Conservation (phyloP, 805 yeast species). For the Sungouiozyma ichnusensis region DNA sequence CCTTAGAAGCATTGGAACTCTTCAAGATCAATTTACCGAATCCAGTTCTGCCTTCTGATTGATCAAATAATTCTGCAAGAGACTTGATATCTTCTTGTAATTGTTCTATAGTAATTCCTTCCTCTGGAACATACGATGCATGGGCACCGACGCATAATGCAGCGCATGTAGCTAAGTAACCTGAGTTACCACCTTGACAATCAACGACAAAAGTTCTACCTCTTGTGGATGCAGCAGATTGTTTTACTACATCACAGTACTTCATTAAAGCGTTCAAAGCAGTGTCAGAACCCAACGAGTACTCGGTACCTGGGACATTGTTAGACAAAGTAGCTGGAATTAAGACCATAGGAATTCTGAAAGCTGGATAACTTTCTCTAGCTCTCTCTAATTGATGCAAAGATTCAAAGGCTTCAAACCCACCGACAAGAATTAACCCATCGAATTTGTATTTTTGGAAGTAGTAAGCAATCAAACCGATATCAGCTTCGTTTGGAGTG, state of each 20-base stretch:
- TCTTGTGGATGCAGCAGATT: conserved; percentile 69
- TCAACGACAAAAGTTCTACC: conserved; percentile 73
- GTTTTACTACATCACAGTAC: conserved; percentile 71
- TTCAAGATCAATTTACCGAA: conserved; percentile 62
- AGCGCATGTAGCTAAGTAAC: conserved; percentile 61
- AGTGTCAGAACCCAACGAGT: conserved; percentile 66
- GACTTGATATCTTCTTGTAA: conserved; percentile 56
- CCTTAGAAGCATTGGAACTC: conserved; percentile 60
- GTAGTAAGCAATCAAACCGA: conserved; percentile 62
- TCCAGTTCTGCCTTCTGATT: conserved; percentile 52
- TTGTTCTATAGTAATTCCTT: conserved; percentile 47
- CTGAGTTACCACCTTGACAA: conserved; percentile 79
- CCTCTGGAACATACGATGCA: conserved; percentile 70
- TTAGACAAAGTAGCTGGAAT: conserved; percentile 75
- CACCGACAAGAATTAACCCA: conserved; percentile 69
- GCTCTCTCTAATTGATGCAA: conserved; percentile 55
- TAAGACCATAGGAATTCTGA: conserved; percentile 67
- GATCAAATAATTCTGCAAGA: conserved; percentile 47
- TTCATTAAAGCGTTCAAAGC: conserved; percentile 60
- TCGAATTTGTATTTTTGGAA: conserved; percentile 58
- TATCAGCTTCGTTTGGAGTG: conserved; percentile 54
- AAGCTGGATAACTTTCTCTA: conserved; percentile 53
- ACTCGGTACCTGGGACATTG: conserved; percentile 76
- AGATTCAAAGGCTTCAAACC: conserved; percentile 71
- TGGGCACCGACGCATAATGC: conserved; percentile 64